Evolutionary conservation across 73 alveolate genomes (phyloP).

Genomic region (Effrenium voratum): DNA sequence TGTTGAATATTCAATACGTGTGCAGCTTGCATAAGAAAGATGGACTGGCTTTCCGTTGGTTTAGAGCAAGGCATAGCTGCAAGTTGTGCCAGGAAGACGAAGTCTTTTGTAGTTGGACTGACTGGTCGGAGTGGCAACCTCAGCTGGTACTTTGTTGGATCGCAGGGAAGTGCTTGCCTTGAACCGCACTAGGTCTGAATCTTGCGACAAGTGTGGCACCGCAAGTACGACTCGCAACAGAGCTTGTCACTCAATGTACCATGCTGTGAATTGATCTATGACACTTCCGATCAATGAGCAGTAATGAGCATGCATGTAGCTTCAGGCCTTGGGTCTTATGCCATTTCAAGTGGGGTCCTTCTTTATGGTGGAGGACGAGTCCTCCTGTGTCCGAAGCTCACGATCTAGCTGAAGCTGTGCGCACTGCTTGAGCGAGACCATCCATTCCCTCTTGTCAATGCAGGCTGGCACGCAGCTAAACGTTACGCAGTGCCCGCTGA

Average conservation of each 20-base stretch:
- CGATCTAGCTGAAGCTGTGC: too few relatives aligned
- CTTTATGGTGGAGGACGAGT: conserved; percentile 53
- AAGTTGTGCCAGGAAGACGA: conserved; percentile 48
- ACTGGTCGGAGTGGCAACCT: conserved; percentile 60
- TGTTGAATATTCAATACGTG: too few relatives aligned
- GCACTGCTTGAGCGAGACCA: too few relatives aligned
- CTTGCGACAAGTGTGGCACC: conserved; percentile 69
- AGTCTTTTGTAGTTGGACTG: conserved; percentile 64
- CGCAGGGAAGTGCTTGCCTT: neutral
- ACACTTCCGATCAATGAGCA: too few relatives aligned
- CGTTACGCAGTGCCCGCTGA: conserved; percentile 55
- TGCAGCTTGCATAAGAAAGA: too few relatives aligned
- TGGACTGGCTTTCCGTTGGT: too few relatives aligned
- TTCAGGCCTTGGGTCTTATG: conserved; percentile 65
- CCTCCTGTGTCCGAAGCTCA: conserved; percentile 55
- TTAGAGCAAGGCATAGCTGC: too few relatives aligned
- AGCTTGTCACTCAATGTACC: too few relatives aligned
- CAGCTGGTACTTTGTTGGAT: neutral
- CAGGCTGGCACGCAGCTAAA: conserved; percentile 87
- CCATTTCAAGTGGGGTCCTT: conserved; percentile 11
- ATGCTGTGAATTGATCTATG: too few relatives aligned
- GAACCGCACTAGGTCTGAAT: conserved; percentile 36
- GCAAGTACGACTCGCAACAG: conserved; percentile 70
- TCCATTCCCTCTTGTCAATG: neutral
- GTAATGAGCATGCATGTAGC: too few relatives aligned